These are phyloP conservation scores for Phalaenopsis equestris DNA, from an alignment of 106 monocot genomes.

Conservation along the genomic window DNA sequence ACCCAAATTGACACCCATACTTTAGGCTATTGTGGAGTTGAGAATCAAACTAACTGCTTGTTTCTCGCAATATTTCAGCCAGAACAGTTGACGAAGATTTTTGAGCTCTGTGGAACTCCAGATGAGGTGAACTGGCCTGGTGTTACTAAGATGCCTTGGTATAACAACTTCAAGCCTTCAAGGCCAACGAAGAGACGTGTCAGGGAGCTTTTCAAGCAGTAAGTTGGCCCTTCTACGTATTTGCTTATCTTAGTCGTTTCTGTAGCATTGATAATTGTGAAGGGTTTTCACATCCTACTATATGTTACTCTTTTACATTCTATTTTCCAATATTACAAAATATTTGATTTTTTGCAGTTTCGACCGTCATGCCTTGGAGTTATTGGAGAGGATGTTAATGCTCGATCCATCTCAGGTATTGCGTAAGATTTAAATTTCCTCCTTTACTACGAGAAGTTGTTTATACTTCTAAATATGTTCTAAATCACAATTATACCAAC, in stretches of 20 bases:
- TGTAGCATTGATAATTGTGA: too few relatives aligned
- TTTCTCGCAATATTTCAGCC: slow-evolving; percentile 49
- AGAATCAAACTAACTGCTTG: neutral
- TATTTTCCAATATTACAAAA: neutral
- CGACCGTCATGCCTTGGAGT: slow-evolving; percentile 88
- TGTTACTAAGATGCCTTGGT: slow-evolving; percentile 87
- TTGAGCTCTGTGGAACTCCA: slow-evolving; percentile 93
- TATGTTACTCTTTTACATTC: neutral
- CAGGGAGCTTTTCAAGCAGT: slow-evolving; percentile 88
- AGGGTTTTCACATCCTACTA: neutral
- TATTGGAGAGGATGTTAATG: slow-evolving; percentile 92
- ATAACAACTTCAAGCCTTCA: slow-evolving; percentile 84
- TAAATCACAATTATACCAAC: too few relatives aligned
- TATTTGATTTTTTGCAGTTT: slow-evolving; percentile 45
- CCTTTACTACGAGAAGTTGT: neutral
- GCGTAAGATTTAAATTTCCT: neutral
- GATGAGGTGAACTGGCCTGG: slow-evolving; percentile 95
- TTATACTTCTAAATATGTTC: neutral
- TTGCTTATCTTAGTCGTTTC: neutral
- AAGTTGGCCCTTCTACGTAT: slow-evolving; percentile 8
- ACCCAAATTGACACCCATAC: neutral
- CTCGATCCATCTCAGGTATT: slow-evolving; percentile 86
- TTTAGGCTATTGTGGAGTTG: neutral
- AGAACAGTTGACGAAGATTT: slow-evolving; percentile 86
- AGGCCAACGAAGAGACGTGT: slow-evolving; percentile 78